Base-by-base conservation (phyloP, 495 filamentous ascomycete species). In the Staphylotrichum tortipilum region DNA sequence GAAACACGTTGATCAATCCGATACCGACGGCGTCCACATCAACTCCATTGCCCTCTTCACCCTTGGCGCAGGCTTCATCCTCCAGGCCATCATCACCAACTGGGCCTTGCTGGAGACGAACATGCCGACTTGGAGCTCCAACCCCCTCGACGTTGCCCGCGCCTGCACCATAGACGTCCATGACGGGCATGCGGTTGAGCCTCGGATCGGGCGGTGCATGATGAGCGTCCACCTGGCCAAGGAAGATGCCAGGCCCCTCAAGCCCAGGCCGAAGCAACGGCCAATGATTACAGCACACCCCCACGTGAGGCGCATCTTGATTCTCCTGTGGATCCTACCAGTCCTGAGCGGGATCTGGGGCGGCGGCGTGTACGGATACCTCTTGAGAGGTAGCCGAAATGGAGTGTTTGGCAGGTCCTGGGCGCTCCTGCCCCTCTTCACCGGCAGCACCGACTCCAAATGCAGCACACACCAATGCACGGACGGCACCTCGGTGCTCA, bases 51-150 rank as follows among this genome's bases (percentile, higher is more conserved):
- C 69, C 14, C 50, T 74, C 33, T 30, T 69, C 1, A 50, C 63
- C 15, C 52, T 74, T 18, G 64, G 63, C 4, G 28, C 55, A 29
- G 65, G 65, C 28, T 54, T 74, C 15, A 34, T 68, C 15, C 41
- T 58, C 10, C 66, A 71, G 23, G 61, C 67, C 38, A 43, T 52
- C 28, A 50, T 72, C 12, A 54, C 67, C 3, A 69, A 58, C 8
- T 71, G 67, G 68, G 53, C 64, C 12, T 34, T 72, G 21, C 35
- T 42, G 4, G 18, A 39, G 11, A 66, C 61, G 4, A 15, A 54
- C 19, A 59, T 66, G n/a, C 56, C 55, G 3, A 68, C 58, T 0
- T 68, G 65, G 65, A 64, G 63, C 47, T 66, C 63, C n/a, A 68
- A 66, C 44, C 65, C 65, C 9, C 58, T 68, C 35, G 54, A 61